A percentile compares a stretch with the other conserved stretches of the same genome.
Conservation (phyloP, 495 filamentous ascomycete genomes). For the Hypoxylon fragiforme region DNA sequence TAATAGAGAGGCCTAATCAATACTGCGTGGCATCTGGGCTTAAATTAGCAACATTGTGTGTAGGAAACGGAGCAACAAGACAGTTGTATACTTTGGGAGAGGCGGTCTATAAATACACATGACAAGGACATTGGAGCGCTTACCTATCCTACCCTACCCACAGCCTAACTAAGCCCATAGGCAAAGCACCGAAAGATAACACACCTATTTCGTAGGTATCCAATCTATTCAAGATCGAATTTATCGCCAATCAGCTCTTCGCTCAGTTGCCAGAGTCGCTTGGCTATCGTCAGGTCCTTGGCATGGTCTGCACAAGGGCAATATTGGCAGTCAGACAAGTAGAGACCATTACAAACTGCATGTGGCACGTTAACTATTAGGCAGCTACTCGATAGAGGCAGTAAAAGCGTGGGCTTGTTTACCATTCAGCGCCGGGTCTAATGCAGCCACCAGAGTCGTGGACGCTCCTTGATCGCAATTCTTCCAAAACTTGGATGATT, state of each 20-base stretch:
- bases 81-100: slow-evolving; percentile 6
- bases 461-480: slow-evolving; percentile 56
- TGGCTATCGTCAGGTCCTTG: slow-evolving; percentile 14
- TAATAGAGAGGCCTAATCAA: slow-evolving; percentile 11
- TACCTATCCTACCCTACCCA: no score
- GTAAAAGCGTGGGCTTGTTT: slow-evolving; percentile 9
- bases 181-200: no score
- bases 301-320: slow-evolving; percentile 27
- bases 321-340: slow-evolving; percentile 48
- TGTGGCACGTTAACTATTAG: no score
- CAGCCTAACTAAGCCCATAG: no score
- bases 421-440: slow-evolving; percentile 57
- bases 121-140: slow-evolving; percentile 11
- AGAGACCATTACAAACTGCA: slow-evolving; percentile 44
- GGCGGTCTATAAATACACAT: slow-evolving; percentile 12
- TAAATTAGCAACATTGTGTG: slow-evolving; percentile 18
- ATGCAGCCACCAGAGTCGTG: slow-evolving; percentile 60
- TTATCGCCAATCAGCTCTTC: slow-evolving; percentile 38
- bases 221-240: slow-evolving; percentile 24
- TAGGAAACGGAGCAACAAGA: background rate
- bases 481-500: slow-evolving; percentile 52
- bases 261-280: slow-evolving; percentile 38
- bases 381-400: no score
- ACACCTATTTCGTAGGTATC: background rate
- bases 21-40: slow-evolving; percentile 6